Conservation (phyloP, 129 eudicot species). For the Lactuca saligna region DNA sequence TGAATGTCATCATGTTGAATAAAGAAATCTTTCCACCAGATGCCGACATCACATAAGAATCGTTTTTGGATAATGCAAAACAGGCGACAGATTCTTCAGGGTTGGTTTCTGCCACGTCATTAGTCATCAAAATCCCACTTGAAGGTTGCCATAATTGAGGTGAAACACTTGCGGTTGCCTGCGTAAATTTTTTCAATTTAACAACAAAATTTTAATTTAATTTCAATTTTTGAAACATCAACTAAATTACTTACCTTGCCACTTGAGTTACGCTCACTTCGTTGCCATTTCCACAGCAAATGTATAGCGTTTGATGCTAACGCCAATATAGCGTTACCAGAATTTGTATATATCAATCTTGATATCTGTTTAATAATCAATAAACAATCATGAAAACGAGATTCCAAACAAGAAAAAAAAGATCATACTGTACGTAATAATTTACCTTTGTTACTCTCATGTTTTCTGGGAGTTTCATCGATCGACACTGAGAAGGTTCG, state of each 20-base stretch:
- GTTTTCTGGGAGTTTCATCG: conserved; percentile 47
- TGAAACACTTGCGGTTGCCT: conserved; percentile 45
- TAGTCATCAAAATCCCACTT: conserved; percentile 50
- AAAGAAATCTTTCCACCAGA: conserved; percentile 55
- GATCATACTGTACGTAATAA: neutral
- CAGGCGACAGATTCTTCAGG: conserved; percentile 36
- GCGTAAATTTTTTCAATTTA: conserved; percentile 5
- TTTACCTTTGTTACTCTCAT: conserved; percentile 42
- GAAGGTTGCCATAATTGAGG: conserved; percentile 61
- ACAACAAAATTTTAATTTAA: neutral
- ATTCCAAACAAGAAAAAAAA: conserved; percentile 16
- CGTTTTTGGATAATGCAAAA: conserved; percentile 66
- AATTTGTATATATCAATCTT: conserved; percentile 48
- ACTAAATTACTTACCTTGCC: conserved; percentile 36
- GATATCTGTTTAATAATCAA: conserved; percentile 42
- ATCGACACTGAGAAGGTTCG: conserved; percentile 56
- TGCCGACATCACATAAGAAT: conserved; percentile 55
- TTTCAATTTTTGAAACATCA: neutral
- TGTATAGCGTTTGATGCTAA: conserved; percentile 58
- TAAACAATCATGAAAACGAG: conserved; percentile 3
- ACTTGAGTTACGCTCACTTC: conserved; percentile 27
- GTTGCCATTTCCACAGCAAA: conserved; percentile 63
- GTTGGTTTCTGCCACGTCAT: conserved; percentile 31
- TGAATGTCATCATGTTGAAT: conserved; percentile 53
- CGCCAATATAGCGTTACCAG: conserved; percentile 56